Evolutionary conservation across 1,284 basidiomycete genomes (phyloP).

Genomic region (Mycosarcoma mackinlayi): DNA sequence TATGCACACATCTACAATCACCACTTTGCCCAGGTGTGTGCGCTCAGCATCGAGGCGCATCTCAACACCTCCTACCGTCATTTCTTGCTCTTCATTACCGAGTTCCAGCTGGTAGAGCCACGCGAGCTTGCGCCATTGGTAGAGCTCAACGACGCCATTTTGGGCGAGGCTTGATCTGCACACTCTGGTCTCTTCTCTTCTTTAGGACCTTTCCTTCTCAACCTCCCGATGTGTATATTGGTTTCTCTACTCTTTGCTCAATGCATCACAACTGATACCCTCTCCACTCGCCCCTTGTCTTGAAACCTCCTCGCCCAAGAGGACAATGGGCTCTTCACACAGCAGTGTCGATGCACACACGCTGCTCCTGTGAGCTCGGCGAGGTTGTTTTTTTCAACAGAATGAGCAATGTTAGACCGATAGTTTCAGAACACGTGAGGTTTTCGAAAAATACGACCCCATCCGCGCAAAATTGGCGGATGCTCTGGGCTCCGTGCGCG

Average conservation of each 20-base stretch:
- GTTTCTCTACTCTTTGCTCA: not conserved
- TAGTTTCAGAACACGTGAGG: too few relatives aligned
- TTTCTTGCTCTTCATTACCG: slow-evolving; percentile 95
- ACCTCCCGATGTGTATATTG: slow-evolving; percentile 10
- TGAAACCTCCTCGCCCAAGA: not conserved
- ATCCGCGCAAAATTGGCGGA: not conserved
- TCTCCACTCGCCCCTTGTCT: too few relatives aligned
- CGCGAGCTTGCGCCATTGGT: slow-evolving; percentile 95
- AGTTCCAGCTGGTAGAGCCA: slow-evolving; percentile 98
- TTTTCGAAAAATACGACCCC: too few relatives aligned
- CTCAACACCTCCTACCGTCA: slow-evolving; percentile 98
- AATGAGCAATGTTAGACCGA: slow-evolving; percentile 3
- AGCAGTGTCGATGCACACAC: too few relatives aligned
- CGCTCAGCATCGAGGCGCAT: slow-evolving; percentile 97
- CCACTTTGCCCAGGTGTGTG: slow-evolving; percentile 99
- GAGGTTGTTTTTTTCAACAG: too few relatives aligned
- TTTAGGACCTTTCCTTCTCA: not conserved
- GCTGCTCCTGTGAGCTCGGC: too few relatives aligned
- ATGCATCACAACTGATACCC: slow-evolving; percentile 8
- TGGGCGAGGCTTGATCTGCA: slow-evolving; percentile 69
- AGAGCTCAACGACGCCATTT: slow-evolving; percentile 94
- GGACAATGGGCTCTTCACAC: too few relatives aligned
- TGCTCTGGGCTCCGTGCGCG: not conserved
- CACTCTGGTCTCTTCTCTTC: not conserved
- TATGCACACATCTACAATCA: slow-evolving; percentile 99